A percentile compares a stretch with the other conserved stretches of the same genome.
phyloP scores from a whole-genome alignment of 768 basidiomycete genomes.

The Russula virescens region DNA sequence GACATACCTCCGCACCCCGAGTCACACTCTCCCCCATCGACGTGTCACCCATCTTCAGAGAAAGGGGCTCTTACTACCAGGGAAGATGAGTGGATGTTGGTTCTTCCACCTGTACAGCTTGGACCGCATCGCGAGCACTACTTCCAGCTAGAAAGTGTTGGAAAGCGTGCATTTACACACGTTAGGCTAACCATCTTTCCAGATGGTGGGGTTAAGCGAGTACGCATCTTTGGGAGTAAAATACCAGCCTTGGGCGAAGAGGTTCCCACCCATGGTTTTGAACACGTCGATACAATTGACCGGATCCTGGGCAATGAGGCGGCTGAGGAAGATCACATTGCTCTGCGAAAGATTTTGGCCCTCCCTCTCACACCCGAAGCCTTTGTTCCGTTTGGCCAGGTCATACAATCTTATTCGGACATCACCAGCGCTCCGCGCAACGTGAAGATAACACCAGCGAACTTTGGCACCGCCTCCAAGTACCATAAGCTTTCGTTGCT shows the following conservation, averaged over 20 bases:
- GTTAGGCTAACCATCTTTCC: constrained; percentile 86
- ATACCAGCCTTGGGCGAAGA: constrained; percentile 25
- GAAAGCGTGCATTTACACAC: constrained; percentile 63
- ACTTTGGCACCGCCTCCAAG: constrained; percentile 86
- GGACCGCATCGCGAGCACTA: constrained; percentile 88
- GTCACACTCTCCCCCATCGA: constrained; percentile 17
- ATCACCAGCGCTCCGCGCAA: constrained; percentile 55
- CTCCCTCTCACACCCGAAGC: constrained; percentile 77
- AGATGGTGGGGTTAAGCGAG: constrained; percentile 91
- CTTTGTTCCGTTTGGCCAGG: constrained; percentile 84
- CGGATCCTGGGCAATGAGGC: not conserved
- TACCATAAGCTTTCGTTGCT: constrained; percentile 87
- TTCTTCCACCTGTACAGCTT: constrained; percentile 73
- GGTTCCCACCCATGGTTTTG: not conserved
- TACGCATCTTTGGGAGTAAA: constrained; percentile 74
- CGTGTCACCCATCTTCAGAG: constrained; percentile 22
- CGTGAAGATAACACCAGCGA: constrained; percentile 72
- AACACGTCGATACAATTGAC: not conserved
- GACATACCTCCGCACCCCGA: constrained; percentile 29
- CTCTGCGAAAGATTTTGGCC: constrained; percentile 41
- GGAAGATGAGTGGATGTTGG: constrained; percentile 58
- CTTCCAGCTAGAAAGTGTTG: constrained; percentile 72
- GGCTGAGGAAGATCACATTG: not conserved
- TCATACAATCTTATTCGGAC: constrained; percentile 82
- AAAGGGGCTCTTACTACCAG: constrained; percentile 27